Evolutionary conservation across 495 filamentous ascomycete species (phyloP).

Genomic region (Aspergillus wentii): DNA sequence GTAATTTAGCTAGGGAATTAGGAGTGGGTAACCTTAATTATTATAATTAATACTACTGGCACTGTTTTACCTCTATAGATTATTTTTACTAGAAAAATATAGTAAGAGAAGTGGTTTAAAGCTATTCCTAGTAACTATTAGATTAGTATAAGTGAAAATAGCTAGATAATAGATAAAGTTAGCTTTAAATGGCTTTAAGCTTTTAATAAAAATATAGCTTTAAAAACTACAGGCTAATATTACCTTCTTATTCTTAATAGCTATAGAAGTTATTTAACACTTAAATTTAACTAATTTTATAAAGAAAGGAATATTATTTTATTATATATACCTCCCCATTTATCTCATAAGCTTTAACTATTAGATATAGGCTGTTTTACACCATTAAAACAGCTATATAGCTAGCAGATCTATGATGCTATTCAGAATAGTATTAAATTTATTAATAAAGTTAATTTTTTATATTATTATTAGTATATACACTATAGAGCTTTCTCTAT

Average conservation of each 20-base stretch:
- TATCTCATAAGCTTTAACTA: not conserved
- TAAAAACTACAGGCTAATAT: not conserved
- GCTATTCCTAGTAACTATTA: not conserved
- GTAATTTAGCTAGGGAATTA: not conserved
- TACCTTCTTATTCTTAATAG: constrained; percentile 1
- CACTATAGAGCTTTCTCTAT: constrained; percentile 1
- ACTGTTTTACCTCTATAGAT: not conserved
- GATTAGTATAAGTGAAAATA: not conserved
- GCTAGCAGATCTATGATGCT: not conserved
- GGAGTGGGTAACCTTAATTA: not conserved
- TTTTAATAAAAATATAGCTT: constrained; percentile 3
- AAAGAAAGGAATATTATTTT: not conserved
- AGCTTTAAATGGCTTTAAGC: constrained; percentile 2
- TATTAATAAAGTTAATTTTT: constrained; percentile 1
- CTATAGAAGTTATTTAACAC: constrained; percentile 1
- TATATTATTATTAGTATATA: constrained; percentile 1
- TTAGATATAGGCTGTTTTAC: not conserved
- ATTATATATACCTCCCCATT: not conserved
- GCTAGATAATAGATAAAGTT: not conserved
- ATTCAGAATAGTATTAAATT: not conserved
- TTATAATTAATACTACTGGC: not conserved
- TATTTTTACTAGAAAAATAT: not conserved
- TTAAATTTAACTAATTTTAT: not conserved
- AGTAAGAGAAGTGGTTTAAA: not conserved
- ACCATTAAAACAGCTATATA: not conserved